phyloP scores from a whole-genome alignment of 2,329 filamentous ascomycete genomes.

The Lojkania enalia region DNA sequence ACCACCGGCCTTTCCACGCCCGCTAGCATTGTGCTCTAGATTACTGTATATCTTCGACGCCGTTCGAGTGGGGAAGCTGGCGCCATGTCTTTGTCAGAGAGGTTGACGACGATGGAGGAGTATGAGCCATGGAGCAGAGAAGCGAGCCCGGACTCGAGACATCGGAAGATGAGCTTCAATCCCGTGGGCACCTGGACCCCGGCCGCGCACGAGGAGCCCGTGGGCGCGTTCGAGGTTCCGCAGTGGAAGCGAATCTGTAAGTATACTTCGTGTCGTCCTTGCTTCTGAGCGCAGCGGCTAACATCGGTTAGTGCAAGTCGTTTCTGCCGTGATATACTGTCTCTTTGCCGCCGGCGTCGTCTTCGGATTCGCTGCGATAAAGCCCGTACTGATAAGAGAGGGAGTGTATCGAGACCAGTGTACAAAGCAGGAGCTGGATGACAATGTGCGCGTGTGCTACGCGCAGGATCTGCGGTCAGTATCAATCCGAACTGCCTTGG shows the following conservation, averaged over 20 bases:
- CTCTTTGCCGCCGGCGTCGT: constrained; percentile 68
- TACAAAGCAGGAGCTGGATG: constrained; percentile 40
- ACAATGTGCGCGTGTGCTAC: constrained; percentile 41
- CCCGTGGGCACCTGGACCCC: constrained; percentile 53
- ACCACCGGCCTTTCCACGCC: no score
- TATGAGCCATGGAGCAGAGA: constrained; percentile 46
- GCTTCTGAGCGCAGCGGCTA: constrained; percentile 13
- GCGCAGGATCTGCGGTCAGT: constrained; percentile 44
- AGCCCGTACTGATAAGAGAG: constrained; percentile 44
- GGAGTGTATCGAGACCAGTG: constrained; percentile 43
- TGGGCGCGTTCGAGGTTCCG: constrained; percentile 59
- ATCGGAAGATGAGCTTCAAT: constrained; percentile 55
- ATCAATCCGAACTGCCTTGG: background rate
- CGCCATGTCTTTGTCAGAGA: constrained; percentile 46
- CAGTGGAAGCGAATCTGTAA: constrained; percentile 57
- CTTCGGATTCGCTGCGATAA: constrained; percentile 48
- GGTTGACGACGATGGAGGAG: constrained; percentile 46
- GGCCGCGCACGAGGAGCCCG: constrained; percentile 44
- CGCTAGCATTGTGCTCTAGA: no score
- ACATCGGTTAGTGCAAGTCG: constrained; percentile 64
- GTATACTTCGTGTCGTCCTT: constrained; percentile 26
- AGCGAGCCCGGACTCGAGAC: constrained; percentile 41
- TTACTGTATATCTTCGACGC: no score
- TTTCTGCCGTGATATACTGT: constrained; percentile 70
- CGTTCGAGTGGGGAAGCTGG: background rate